Evolutionary conservation across 1,139 yeast species (phyloP), one percentile per base, ranked within the genome.

Genomic region (Yamadazyma triangularis): DNA sequence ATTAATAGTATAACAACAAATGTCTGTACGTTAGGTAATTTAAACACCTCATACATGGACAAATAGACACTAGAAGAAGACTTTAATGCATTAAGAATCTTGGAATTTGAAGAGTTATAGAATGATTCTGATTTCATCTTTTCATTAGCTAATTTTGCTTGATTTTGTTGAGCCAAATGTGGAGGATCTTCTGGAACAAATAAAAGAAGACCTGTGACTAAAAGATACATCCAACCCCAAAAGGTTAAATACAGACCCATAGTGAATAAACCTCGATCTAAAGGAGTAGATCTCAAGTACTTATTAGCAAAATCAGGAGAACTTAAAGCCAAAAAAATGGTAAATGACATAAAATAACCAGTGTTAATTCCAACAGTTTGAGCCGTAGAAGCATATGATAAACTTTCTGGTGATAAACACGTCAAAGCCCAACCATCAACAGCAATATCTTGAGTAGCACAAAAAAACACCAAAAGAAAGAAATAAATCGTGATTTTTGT

Each of bases 391-490:
- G 98, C 98, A 59, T 77, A 91, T n/a, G 94, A 80, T 36, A 91
- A 64, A 13, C 94, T 84, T 25, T 77, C 77, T 15, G 79, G 79
- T 12, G 89, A 78, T 32, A 91, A 64, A 31, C 91, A 77, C 1
- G 96, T 91, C 50, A 91, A 63, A 0, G 97, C 97, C 98, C 98
- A 91, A 5, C 98, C 98, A 58, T 91, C 99, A 11, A 91, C 98
- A 1, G 98, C 97, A 34, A 91, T 91, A 53, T 91, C 99, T 56
- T 91, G 98, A 0, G 99, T 91, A 3, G 98, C 97, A 60, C 96
- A 89, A 37, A 91, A 67, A 37, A 91, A 76, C 26, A 91, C 91
- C 36, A 93, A 61, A 13, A 77, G 42, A 47, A 89, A 85, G 58
- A 91, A 91, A 35, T 77, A 70, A 15, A 60, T 31, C 0, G 89